Percentiles rank a stretch among this genome's conserved stretches.
These are phyloP conservation scores for Hymenoscyphus fructigenus DNA, from an alignment of 2,329 filamentous ascomycete genomes.

Conservation along the genomic window DNA sequence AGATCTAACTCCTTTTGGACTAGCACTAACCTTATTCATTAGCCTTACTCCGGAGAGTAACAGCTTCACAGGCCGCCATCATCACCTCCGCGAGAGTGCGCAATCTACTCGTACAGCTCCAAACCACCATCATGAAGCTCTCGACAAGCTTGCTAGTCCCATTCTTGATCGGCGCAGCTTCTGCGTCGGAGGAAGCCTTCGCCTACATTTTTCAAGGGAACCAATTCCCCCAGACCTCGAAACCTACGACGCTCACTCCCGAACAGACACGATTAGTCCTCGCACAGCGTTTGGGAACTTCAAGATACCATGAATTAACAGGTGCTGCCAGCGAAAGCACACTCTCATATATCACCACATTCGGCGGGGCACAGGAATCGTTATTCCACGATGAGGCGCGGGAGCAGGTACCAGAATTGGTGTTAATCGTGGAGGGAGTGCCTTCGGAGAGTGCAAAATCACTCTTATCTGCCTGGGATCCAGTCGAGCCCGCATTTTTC, in stretches of 20 bases:
- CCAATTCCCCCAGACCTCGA: conserved; percentile 39
- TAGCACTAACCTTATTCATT: neutral
- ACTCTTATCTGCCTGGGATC: conserved; percentile 44
- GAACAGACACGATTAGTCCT: conserved; percentile 54
- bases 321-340: conserved; percentile 37
- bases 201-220: conserved; percentile 49
- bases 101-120: conserved; percentile 12
- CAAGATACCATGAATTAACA: conserved; percentile 47
- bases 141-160: conserved; percentile 41
- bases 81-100: neutral
- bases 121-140: conserved; percentile 41
- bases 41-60: neutral
- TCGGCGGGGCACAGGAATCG: conserved; percentile 51
- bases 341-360: conserved; percentile 58
- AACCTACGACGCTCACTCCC: conserved; percentile 49
- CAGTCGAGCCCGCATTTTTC: conserved; percentile 48
- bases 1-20: neutral
- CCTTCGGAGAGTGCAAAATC: conserved; percentile 44
- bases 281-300: conserved; percentile 53
- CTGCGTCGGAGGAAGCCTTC: conserved; percentile 43
- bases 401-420: conserved; percentile 47
- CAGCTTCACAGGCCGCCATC: conserved; percentile 16
- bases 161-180: conserved; percentile 39
- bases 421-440: conserved; percentile 60
- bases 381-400: conserved; percentile 47